Conservation (phyloP, 2,329 filamentous ascomycete species). For the Fusarium tuaranense region DNA sequence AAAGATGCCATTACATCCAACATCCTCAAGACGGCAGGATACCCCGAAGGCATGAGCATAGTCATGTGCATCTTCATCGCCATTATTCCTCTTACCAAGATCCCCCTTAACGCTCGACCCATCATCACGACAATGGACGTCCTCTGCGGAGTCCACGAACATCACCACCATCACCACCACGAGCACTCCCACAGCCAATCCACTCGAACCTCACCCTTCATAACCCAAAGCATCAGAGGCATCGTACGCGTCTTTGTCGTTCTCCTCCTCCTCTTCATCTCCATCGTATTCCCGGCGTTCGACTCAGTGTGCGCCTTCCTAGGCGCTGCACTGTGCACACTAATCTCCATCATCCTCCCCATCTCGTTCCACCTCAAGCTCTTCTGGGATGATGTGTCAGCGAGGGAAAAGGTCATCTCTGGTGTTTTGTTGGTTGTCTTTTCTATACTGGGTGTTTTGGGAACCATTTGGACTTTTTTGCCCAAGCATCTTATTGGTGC, state of each 20-base stretch:
- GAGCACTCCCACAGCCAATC: slow-evolving; percentile 41
- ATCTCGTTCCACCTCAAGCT: slow-evolving; percentile 91
- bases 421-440: slow-evolving; percentile 79
- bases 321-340: slow-evolving; percentile 90
- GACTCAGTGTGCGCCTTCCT: slow-evolving; percentile 93
- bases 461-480: slow-evolving; percentile 89
- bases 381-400: slow-evolving; percentile 78
- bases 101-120: slow-evolving; percentile 90
- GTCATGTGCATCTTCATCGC: slow-evolving; percentile 88
- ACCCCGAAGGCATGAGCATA: slow-evolving; percentile 79
- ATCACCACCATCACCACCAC: slow-evolving; percentile 53
- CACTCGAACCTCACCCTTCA: slow-evolving; percentile 54
- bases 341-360: slow-evolving; percentile 92
- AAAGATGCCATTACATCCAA: slow-evolving; percentile 92
- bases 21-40: slow-evolving; percentile 79
- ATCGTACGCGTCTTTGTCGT: slow-evolving; percentile 75
- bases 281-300: slow-evolving; percentile 78
- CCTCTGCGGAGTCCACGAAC: slow-evolving; percentile 76
- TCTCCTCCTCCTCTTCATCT: slow-evolving; percentile 79
- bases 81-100: slow-evolving; percentile 94
- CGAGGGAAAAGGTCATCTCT: slow-evolving; percentile 72
- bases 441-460: slow-evolving; percentile 75
- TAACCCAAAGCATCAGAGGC: slow-evolving; percentile 62
- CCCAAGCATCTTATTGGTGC: slow-evolving; percentile 79
- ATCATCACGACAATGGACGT: slow-evolving; percentile 89